Conservation (phyloP, 306 rosid species). For the Trifolium repens region DNA sequence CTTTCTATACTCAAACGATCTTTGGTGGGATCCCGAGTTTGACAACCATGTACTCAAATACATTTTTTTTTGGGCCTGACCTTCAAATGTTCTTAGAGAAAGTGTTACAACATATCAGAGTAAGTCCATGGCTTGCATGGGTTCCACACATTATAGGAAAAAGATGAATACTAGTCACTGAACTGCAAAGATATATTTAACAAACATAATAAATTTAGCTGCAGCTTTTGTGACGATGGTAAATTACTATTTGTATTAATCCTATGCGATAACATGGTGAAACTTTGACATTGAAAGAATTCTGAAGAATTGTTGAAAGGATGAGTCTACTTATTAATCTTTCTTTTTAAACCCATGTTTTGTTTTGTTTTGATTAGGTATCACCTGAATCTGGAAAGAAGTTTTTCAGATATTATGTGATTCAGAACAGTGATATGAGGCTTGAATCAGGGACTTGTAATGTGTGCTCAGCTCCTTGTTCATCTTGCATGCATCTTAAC, state of each 20-base stretch:
- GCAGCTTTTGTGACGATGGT: slow-evolving; percentile 17
- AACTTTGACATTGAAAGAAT: slow-evolving; percentile 21
- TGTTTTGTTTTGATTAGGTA: slow-evolving; percentile 52
- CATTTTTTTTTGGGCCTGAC: slow-evolving; percentile 1
- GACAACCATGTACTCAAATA: not conserved
- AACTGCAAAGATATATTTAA: slow-evolving; percentile 11
- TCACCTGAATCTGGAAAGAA: slow-evolving; percentile 49
- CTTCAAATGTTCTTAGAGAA: slow-evolving; percentile 15
- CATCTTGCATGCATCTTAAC: slow-evolving; percentile 74
- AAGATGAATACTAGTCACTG: slow-evolving; percentile 16
- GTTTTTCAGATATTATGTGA: slow-evolving; percentile 51
- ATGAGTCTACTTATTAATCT: slow-evolving; percentile 13
- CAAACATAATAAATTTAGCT: slow-evolving; percentile 11
- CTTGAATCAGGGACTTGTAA: slow-evolving; percentile 78
- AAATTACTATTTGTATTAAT: slow-evolving; percentile 7
- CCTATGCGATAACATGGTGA: slow-evolving; percentile 16
- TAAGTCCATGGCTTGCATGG: slow-evolving; percentile 27
- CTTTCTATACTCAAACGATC: not conserved
- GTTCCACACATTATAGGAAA: slow-evolving; percentile 14
- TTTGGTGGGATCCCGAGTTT: not conserved
- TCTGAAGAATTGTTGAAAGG: slow-evolving; percentile 21
- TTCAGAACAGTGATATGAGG: slow-evolving; percentile 59
- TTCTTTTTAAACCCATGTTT: slow-evolving; percentile 40
- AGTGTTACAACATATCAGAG: slow-evolving; percentile 2
- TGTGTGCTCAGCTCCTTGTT: slow-evolving; percentile 82